Conservation (phyloP, 352 stramenopile genomes). For the Phytopythium ostracodes region DNA sequence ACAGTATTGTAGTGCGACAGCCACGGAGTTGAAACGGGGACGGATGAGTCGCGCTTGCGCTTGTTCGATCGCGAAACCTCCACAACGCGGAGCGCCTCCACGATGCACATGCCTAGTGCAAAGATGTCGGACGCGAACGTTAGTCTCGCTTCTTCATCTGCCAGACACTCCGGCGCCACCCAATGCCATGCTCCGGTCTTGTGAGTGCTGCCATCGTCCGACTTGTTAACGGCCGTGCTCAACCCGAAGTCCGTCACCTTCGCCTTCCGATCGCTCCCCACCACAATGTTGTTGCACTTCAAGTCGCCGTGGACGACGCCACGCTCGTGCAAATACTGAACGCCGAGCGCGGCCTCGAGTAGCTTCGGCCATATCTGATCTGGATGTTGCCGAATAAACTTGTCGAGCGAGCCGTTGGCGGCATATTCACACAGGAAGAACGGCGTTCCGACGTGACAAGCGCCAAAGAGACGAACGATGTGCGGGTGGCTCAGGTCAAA, state of each 20-base stretch:
- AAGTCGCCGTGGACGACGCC: conserved; percentile 1
- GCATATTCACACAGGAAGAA: conserved; percentile 13
- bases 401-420: background rate
- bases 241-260: conserved; percentile 3
- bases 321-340: conserved; percentile 6
- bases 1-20: background rate
- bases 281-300: conserved; percentile 4
- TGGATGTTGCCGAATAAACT: conserved; percentile 3
- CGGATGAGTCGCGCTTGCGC: too few species aligned
- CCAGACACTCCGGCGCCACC: conserved; percentile 4
- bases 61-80: background rate
- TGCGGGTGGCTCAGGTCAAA: conserved; percentile 15
- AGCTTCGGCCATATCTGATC: background rate
- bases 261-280: background rate
- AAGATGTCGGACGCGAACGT: background rate
- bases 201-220: background rate
- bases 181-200: conserved; percentile 1
- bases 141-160: too few species aligned
- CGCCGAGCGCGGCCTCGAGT: background rate
- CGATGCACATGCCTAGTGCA: conserved; percentile 3
- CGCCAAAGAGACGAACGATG: conserved; percentile 15
- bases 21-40: background rate
- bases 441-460: conserved; percentile 12
- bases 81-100: background rate
- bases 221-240: background rate